A percentile compares a stretch with the other conserved stretches of the same genome.
phyloP scores from a whole-genome alignment of 495 filamentous ascomycete species.

The Daldinia bambusicola region DNA sequence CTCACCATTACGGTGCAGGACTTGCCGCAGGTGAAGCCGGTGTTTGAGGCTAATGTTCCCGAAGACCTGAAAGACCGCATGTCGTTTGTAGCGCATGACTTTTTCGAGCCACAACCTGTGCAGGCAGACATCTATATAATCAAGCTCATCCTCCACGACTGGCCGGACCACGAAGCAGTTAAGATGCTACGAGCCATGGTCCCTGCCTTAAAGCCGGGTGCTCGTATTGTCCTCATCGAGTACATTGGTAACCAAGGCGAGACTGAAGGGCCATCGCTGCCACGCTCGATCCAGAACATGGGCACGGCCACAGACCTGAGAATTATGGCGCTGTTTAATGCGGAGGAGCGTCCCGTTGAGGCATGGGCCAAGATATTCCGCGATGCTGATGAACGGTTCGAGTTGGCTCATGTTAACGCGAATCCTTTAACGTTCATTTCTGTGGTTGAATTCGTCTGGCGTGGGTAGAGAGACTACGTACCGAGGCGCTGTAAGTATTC shows the following conservation, averaged over 20 bases:
- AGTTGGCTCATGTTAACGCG: constrained; percentile 36
- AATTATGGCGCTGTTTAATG: constrained; percentile 48
- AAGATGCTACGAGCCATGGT: constrained; percentile 57
- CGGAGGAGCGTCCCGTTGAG: constrained; percentile 45
- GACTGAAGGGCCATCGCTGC: constrained; percentile 28
- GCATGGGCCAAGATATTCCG: constrained; percentile 47
- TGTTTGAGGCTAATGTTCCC: constrained; percentile 44
- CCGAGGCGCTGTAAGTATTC: too few relatives aligned
- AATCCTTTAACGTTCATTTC: constrained; percentile 44
- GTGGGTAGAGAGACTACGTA: constrained; percentile 17
- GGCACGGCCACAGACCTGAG: constrained; percentile 45
- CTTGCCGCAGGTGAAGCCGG: constrained; percentile 42
- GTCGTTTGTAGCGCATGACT: constrained; percentile 58
- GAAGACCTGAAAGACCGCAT: constrained; percentile 52
- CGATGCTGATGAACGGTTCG: constrained; percentile 43
- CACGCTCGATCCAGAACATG: constrained; percentile 45
- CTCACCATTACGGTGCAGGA: constrained; percentile 53
- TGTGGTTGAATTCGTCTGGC: constrained; percentile 45
- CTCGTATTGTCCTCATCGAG: constrained; percentile 60
- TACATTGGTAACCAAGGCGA: constrained; percentile 50
- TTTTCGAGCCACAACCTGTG: constrained; percentile 61
- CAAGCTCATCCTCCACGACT: constrained; percentile 66
- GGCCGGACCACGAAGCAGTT: constrained; percentile 55
- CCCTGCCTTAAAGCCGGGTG: constrained; percentile 53
- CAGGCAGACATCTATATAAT: constrained; percentile 66